These are phyloP conservation scores for Aspergillus ruber DNA, from an alignment of 2,329 filamentous ascomycete species.

Conservation along the genomic window DNA sequence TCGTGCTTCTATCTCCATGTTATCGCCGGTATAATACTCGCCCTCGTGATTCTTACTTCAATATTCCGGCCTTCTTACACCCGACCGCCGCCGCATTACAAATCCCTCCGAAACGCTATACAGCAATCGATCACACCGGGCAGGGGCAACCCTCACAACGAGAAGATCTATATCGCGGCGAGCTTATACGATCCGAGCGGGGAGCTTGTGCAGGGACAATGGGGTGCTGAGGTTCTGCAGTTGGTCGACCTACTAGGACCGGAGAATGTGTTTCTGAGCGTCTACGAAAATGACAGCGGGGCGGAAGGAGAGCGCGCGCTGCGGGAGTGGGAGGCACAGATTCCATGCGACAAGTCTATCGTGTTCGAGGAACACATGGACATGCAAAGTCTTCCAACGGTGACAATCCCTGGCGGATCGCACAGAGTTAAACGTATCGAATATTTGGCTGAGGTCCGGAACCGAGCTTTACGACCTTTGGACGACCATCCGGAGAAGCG, in stretches of 20 bases:
- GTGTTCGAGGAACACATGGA: slow-evolving; percentile 56
- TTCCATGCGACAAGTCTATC: slow-evolving; percentile 48
- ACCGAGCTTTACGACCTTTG: slow-evolving; percentile 61
- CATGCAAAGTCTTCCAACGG: slow-evolving; percentile 50
- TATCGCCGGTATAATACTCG: slow-evolving; percentile 20
- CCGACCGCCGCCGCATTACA: slow-evolving; percentile 47
- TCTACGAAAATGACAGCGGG: slow-evolving; percentile 67
- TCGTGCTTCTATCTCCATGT: slow-evolving; percentile 24
- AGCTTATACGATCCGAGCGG: slow-evolving; percentile 62
- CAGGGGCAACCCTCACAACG: slow-evolving; percentile 48
- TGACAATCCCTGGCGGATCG: slow-evolving; percentile 57
- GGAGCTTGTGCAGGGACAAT: slow-evolving; percentile 55
- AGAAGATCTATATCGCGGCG: slow-evolving; percentile 68
- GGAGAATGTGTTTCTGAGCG: slow-evolving; percentile 63
- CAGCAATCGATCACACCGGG: slow-evolving; percentile 28
- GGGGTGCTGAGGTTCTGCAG: slow-evolving; percentile 56
- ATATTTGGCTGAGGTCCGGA: slow-evolving; percentile 66
- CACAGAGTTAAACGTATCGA: slow-evolving; percentile 65
- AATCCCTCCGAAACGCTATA: slow-evolving; percentile 27
- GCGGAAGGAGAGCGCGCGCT: slow-evolving; percentile 51
- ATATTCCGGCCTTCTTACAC: slow-evolving; percentile 54
- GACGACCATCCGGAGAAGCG: slow-evolving; percentile 39
- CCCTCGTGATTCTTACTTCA: slow-evolving; percentile 37
- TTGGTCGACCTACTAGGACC: slow-evolving; percentile 61
- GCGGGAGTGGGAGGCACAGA: slow-evolving; percentile 43